phyloP scores from a whole-genome alignment of 441 rosid species.

The Arabidopsis lyrata region DNA sequence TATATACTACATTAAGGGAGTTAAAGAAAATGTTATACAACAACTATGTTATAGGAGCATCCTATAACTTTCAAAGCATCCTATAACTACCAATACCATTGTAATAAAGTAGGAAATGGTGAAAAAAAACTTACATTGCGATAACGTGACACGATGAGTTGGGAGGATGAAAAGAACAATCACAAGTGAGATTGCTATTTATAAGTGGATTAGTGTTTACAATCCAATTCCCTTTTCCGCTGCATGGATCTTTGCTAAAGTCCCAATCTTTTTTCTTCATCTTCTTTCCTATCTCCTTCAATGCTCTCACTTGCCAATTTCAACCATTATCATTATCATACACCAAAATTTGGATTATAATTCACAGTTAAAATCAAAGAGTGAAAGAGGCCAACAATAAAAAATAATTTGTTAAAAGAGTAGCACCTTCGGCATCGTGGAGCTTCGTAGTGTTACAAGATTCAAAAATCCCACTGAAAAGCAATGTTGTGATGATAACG shows the following conservation, averaged over 20 bases:
- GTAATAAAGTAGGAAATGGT: too few relatives aligned
- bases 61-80: too few relatives aligned
- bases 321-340: neutral
- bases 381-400: neutral
- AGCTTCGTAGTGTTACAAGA: too few relatives aligned
- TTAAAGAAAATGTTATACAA: too few relatives aligned
- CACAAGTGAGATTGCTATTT: slow-evolving; percentile 63
- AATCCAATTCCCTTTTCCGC: slow-evolving; percentile 65
- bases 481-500: too few relatives aligned
- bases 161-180: slow-evolving; percentile 57
- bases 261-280: slow-evolving; percentile 63
- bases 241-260: slow-evolving; percentile 72
- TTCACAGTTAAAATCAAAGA: neutral
- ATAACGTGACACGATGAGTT: slow-evolving; percentile 68
- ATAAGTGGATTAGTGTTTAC: slow-evolving; percentile 20
- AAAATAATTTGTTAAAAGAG: too few relatives aligned
- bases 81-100: too few relatives aligned
- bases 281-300: slow-evolving; percentile 43
- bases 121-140: slow-evolving; percentile 49
- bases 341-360: neutral
- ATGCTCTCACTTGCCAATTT: slow-evolving; percentile 57
- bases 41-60: too few relatives aligned
- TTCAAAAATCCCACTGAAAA: too few relatives aligned
- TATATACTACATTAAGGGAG: too few relatives aligned
- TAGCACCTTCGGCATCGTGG: too few relatives aligned